Evolutionary conservation across 306 rosid genomes (phyloP), one percentile per base, ranked within the genome.

Genomic region (Rubus parviflorus): DNA sequence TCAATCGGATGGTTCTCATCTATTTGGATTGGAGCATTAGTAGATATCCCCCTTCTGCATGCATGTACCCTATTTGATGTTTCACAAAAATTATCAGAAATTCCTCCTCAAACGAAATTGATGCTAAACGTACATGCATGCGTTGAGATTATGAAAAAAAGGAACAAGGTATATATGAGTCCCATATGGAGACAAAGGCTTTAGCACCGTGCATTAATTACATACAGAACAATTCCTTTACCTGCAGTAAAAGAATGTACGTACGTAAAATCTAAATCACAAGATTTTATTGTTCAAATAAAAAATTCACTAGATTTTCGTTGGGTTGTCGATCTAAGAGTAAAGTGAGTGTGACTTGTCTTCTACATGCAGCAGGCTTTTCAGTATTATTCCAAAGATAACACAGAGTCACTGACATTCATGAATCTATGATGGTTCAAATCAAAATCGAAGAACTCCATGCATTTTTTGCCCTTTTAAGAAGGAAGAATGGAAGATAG

Each of bases 311-410:
- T 58, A 46, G 81, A 58, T 57, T 13, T 77, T 70, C 70, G 38
- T 58, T 16, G 70, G 81, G 7, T 57, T 58, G 68, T 30, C 35
- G 1, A 30, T 30, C 35, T 69, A 68, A 1, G 14, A 5, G 63
- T 58, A 47, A 47, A 70, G 76, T 60, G 81, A 78, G 67, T 7
- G 72, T 48, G 85, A 77, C 78, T 30, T 37, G 58, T 46, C 81
- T 73, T 23, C 35, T 0, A 23, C 22, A 35, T 46, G 64, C 75
- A 70, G 74, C 35, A 30, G 35, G 35, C 35, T 30, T 30, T 30
- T 30, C 35, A 30, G 35, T 1, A 30, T 30, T 30, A 0, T 30
- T 30, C 35, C 35, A 30, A 30, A 30, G 35, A 30, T 30, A 1
- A 30, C 2, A 30, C 35, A 30, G 2, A 30, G 35, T 30, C 2